phyloP scores from a whole-genome alignment of 768 basidiomycete species.

The Lyophyllum semitale region DNA sequence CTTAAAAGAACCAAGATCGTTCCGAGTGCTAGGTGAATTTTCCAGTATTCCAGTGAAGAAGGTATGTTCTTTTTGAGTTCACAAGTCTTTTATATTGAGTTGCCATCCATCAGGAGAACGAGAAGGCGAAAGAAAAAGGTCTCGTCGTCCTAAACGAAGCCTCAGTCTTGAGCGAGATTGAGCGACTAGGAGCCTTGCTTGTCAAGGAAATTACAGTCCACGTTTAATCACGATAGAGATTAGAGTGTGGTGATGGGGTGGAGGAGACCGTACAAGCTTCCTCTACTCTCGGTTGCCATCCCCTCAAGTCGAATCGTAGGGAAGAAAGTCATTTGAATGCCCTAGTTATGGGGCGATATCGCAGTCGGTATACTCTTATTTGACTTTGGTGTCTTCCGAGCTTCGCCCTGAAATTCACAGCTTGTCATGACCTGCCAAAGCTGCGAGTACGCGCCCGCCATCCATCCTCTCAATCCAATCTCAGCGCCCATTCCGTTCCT shows the following conservation, averaged over 20 bases:
- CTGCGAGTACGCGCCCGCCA: not conserved
- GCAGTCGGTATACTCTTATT: too few relatives aligned
- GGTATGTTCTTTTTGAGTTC: slow-evolving; percentile 23
- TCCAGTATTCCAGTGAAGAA: slow-evolving; percentile 61
- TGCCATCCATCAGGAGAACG: slow-evolving; percentile 29
- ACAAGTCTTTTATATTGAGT: not conserved
- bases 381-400: not conserved
- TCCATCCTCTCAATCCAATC: slow-evolving; percentile 1
- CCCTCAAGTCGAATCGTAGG: too few relatives aligned
- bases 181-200: slow-evolving; percentile 71
- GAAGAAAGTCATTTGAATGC: too few relatives aligned
- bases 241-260: not conserved
- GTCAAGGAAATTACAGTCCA: slow-evolving; percentile 49
- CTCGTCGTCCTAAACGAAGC: slow-evolving; percentile 67
- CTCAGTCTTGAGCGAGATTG: slow-evolving; percentile 73
- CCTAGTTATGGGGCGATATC: too few relatives aligned
- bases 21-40: slow-evolving; percentile 83
- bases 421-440: not conserved
- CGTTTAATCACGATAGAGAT: not conserved
- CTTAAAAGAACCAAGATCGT: slow-evolving; percentile 59
- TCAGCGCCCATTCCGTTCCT: slow-evolving; percentile 1
- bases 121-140: slow-evolving; percentile 55
- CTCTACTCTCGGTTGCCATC: too few relatives aligned
- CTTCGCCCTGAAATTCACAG: not conserved
- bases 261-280: not conserved